Evolutionary conservation across 2,329 filamentous ascomycete species (phyloP), one percentile per base, ranked within the genome.

Genomic region (Sarocladiaceae sp.): DNA sequence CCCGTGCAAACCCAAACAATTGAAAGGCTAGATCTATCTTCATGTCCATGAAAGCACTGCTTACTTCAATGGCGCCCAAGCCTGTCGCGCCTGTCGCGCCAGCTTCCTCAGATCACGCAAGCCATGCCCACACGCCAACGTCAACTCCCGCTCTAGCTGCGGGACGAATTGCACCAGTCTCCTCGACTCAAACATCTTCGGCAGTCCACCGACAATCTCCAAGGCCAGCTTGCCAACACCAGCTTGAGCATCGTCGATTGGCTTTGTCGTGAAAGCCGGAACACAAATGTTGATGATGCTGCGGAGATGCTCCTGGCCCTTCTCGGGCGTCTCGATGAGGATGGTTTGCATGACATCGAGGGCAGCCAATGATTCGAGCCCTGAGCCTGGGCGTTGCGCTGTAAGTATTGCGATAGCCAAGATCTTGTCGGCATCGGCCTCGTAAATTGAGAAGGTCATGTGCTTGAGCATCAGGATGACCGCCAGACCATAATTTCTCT

Each of bases 101-200:
- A 68, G 69, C 52, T 68, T 73, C 44, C 80, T 70, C 40, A 82
- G 70, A 54, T 79, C 77, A 40, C 80, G 68, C 8, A 80, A 74
- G 5, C 67, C 63, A 56, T 83, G 78, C 2, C 79, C 80, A 48
- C 78, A 80, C 1, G 78, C 78, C 8, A 67, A 58, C 1, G 74
- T 72, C 54, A 83, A 59, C 50, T 78, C 71, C 3, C 75, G 67
- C 54, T 74, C 68, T 39, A 80, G 69, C 50, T 65, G 66, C 25
- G 69, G 69, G 39, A 71, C 70, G 56, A 74, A 69, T 0, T 73
- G 66, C 47, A 78, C 57, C 18, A 82, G 59, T 44, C 74, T 63
- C 5, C 71, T 65, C 11, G 74, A 67, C 53, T 81, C 79, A 56
- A 76, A 79, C 56, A 71, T 69, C 17, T 59, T 60, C 3, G 79